Evolutionary conservation across 2,329 filamentous ascomycete genomes (phyloP), one percentile per base, ranked within the genome.

Genomic region (Pseudopyricularia javanii): DNA sequence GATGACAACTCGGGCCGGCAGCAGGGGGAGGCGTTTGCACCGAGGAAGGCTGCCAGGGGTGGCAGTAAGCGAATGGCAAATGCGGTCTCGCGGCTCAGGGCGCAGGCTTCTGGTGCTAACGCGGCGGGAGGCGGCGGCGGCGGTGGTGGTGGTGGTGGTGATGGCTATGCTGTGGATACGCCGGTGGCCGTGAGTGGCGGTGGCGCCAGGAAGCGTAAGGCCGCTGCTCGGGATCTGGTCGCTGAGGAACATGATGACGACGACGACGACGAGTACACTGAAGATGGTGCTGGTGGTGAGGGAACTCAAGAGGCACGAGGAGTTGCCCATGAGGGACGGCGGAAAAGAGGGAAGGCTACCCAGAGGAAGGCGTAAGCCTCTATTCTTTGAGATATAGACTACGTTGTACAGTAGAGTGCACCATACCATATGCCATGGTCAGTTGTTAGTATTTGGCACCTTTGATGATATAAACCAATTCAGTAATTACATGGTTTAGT

Each of bases 51-150:
- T 54, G 57, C 28, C 48, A 54, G 53, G 55, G 57, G 54, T 49
- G 59, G 61, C 17, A 66, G 64, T 50, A 63, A 59, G 49, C 55
- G 65, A 22, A 63, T 67, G 61, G 64, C 63, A 14, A 61, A 64
- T 4, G 65, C 65, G 24, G 64, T 67, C 20, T 61, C 56, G 43
- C 60, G 57, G 56, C 54, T 67, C 53, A 61, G 58, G 53, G 61
- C 60, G n/a, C 61, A 54, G 49, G 56, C 54, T 5, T 54, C 52
- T 3, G 54, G 51, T 51, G 55, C 56, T 45, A 33, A 55, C 22
- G 40, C 22, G 52, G 58, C 47, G 56, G 34, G 30, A 6, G 32
- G 32, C 59, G 55, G 57, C 58, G 20, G 59, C 59, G 50, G 50
- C 54, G 57, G 56, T n/a, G 54, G 20, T 59, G 55, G 58, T 59